These are phyloP conservation scores for Eremochloa ophiuroides DNA, from an alignment of 176 grass and related monocot species.

Conservation along the genomic window DNA sequence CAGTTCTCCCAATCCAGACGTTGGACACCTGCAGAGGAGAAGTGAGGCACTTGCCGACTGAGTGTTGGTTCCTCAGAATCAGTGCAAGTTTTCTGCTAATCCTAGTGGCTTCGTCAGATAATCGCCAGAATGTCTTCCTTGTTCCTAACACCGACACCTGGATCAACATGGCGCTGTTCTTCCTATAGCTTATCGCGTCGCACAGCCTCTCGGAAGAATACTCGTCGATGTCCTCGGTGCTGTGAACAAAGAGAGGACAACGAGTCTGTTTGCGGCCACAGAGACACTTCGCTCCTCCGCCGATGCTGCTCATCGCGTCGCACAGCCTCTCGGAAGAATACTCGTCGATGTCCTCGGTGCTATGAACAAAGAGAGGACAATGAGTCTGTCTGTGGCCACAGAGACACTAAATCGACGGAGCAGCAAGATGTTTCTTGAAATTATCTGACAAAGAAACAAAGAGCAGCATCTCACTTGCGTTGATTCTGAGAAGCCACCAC, in stretches of 20 bases:
- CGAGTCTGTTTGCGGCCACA: background rate
- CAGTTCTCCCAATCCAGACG: background rate
- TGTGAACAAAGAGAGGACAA: background rate
- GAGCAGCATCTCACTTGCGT: background rate
- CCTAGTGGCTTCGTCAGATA: background rate
- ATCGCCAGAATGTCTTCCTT: background rate
- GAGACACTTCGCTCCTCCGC: too few species aligned
- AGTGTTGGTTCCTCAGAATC: background rate
- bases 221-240: background rate
- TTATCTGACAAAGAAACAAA: background rate
- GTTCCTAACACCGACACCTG: background rate
- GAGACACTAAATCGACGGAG: background rate
- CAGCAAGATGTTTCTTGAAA: background rate
- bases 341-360: background rate
- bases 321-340: background rate
- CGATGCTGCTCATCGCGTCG: background rate
- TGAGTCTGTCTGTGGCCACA: background rate
- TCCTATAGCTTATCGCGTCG: background rate
- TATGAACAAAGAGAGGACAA: background rate
- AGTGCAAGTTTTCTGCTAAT: background rate
- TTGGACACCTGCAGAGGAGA: conserved; percentile 4
- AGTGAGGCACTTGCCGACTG: background rate
- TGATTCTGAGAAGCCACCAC: background rate
- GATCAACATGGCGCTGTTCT: background rate
- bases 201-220: background rate